Evolutionary conservation across 768 basidiomycete genomes (phyloP), one percentile per base, ranked within the genome.

Genomic region (Auricularia heimuer): DNA sequence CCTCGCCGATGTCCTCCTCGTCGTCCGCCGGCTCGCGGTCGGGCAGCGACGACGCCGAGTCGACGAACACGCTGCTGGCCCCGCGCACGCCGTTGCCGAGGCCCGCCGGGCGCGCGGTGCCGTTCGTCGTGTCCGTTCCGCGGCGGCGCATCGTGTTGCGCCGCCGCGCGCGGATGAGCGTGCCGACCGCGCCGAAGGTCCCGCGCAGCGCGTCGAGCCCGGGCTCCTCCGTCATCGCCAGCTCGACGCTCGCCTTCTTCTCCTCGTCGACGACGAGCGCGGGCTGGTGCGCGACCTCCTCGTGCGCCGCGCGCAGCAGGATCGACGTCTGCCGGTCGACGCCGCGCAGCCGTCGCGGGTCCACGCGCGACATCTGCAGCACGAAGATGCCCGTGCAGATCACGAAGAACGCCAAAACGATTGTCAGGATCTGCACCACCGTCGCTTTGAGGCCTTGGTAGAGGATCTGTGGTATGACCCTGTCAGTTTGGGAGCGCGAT

Each of bases 371-470:
- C 68, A 79, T 75, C 66, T 82, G 81, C 2, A 82, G 72, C 18
- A 82, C 71, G 4, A 77, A 78, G 65, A 81, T 80, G 0, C 81
- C 80, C 34, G 77, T 70, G 62, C 72, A 74, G 62, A 77, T 76
- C 34, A 75, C 70, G 37, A 80, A 66, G 73, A 82, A 81, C 51
- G 78, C 80, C 12, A 80, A 68, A 11, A 79, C 73, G 69, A 81
- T 76, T 24, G 79, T 79, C 58, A 81, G 71, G 61, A 82, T 77
- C 11, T 77, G 72, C 1, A 73, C 69, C 1, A 47, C 68, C n/a
- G 66, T 70, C 1, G 80, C 75, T 65, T 79, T 76, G 36, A 82
- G 74, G 42, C 81, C 81, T 68, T 81, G 74, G 66, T 79, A 79
- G 8, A 82, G 75, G 68, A 82, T 67, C 21, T 51, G 7, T 6